Base-by-base conservation (phyloP, 2,329 filamentous ascomycete genomes). In the Phaeoacremonium minimum region DNA sequence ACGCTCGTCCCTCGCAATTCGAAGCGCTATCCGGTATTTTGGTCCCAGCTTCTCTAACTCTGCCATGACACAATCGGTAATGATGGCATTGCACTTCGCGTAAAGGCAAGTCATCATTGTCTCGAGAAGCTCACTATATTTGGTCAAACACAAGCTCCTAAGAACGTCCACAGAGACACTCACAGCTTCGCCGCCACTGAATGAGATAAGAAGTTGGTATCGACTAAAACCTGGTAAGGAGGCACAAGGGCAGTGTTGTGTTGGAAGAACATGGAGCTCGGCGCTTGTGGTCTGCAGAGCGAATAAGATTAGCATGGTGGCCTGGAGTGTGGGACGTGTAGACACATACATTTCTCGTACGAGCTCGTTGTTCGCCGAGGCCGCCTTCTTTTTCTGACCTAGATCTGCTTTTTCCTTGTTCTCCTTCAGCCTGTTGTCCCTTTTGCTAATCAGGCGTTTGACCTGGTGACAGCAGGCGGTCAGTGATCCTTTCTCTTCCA, bases 161-260 rank as follows among this genome's bases (percentile, higher is more conserved):
- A 1, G 15, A 9, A n/a, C n/a, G 13, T 4, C 15, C 13, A 9
- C 28, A 19, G 14, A 50, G 84, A 75, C 77, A 87, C 87, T 15
- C n/a, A n/a, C n/a, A 97, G 77, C 66, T 98, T 97, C 48, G 85
- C 80, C 61, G 90, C 86, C 3, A 97, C 87, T 0, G 89, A 93
- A 62, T 95, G 89, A 28, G 82, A 87, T 45, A 95, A 75, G 56
- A 95, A 95, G 58, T 95, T 95, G 59, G 88, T 91, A 60, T 95
- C 87, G 53, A 93, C 75, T 8, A 94, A 77, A 38, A 91, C 76
- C 33, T 64, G 64, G 68, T 95, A 94, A 2, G 89, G 88, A 4
- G 90, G 88, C 9, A 87, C 80, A 30, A 96, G 78, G 36, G 87
- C 85, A 36, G 83, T 84, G 66, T 96, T 96, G 71, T 87, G 84